Conservation (phyloP, 2,329 filamentous ascomycete genomes). For the Pseudonectria buxi region DNA sequence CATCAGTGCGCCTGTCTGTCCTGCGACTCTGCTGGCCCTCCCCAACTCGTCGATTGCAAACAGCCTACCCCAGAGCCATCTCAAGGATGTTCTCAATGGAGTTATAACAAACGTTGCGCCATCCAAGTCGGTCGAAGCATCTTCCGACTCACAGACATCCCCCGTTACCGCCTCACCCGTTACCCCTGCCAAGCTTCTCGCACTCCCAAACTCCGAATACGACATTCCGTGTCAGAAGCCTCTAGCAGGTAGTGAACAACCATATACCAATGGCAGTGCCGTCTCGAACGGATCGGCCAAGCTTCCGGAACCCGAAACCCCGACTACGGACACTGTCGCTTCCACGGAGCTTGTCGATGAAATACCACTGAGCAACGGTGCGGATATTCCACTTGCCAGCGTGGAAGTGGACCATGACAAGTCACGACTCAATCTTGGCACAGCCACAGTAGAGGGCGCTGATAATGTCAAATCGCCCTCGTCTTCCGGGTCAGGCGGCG, state of each 20-base stretch:
- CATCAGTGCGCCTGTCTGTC: slow-evolving; percentile 40
- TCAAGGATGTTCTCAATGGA: neutral
- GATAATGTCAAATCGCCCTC: slow-evolving; percentile 1
- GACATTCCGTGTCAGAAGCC: too few species aligned
- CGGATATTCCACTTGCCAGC: too few species aligned
- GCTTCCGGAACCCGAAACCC: too few species aligned
- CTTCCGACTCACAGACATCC: neutral
- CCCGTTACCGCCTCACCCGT: neutral
- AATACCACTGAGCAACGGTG: too few species aligned
- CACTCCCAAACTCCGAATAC: slow-evolving; percentile 1
- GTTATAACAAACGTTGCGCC: neutral
- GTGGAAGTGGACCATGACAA: too few species aligned
- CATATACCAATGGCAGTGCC: neutral
- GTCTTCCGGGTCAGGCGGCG: slow-evolving; percentile 12
- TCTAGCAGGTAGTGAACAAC: too few species aligned
- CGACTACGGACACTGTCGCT: too few species aligned
- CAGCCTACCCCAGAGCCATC: too few species aligned
- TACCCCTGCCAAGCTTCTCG: neutral
- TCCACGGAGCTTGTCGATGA: too few species aligned
- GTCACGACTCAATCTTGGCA: too few species aligned
- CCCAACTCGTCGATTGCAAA: slow-evolving; percentile 46
- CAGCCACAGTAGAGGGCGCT: slow-evolving; percentile 5
- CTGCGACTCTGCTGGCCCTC: slow-evolving; percentile 40
- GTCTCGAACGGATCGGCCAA: too few species aligned
- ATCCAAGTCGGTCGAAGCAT: neutral